These are phyloP conservation scores for Penicillium crustosum DNA, from an alignment of 2,329 filamentous ascomycete genomes.

Conservation along the genomic window DNA sequence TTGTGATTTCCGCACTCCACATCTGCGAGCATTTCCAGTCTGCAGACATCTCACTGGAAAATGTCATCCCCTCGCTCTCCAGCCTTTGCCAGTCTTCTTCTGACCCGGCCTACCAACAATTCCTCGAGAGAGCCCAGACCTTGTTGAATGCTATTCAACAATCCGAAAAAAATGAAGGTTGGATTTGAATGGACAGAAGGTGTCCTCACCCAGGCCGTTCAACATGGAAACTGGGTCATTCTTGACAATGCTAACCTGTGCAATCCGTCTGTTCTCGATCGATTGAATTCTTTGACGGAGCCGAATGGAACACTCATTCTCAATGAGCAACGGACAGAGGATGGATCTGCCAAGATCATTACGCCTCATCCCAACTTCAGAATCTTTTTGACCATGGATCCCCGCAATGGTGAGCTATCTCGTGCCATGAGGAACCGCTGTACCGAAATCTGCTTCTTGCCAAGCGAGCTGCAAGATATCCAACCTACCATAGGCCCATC, in stretches of 20 bases:
- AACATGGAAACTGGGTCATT: conserved; percentile 86
- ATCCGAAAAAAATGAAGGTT: conserved; percentile 64
- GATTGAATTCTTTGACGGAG: conserved; percentile 91
- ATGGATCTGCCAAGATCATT: conserved; percentile 78
- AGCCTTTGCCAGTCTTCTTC: conserved; percentile 44
- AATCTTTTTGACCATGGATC: conserved; percentile 91
- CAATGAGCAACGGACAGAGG: conserved; percentile 84
- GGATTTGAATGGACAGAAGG: conserved; percentile 97
- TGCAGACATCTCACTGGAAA: conserved; percentile 31
- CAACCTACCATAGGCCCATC: conserved; percentile 27
- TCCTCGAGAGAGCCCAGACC: conserved; percentile 51
- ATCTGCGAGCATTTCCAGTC: conserved; percentile 35
- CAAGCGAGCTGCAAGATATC: conserved; percentile 32
- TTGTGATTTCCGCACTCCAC: conserved; percentile 30
- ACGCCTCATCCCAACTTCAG: conserved; percentile 82
- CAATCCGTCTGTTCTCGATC: conserved; percentile 88
- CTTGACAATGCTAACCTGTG: conserved; percentile 97
- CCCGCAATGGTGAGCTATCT: conserved; percentile 87
- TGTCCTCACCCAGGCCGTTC: conserved; percentile 80
- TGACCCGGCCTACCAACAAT: conserved; percentile 48
- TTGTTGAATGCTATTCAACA: conserved; percentile 56
- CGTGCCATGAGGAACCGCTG: conserved; percentile 95
- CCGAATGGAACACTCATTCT: conserved; percentile 84
- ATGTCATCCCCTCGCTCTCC: conserved; percentile 32
- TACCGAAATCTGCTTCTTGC: conserved; percentile 77